These are phyloP conservation scores for Theobroma grandiflorum DNA, from an alignment of 441 rosid species.

Conservation along the genomic window DNA sequence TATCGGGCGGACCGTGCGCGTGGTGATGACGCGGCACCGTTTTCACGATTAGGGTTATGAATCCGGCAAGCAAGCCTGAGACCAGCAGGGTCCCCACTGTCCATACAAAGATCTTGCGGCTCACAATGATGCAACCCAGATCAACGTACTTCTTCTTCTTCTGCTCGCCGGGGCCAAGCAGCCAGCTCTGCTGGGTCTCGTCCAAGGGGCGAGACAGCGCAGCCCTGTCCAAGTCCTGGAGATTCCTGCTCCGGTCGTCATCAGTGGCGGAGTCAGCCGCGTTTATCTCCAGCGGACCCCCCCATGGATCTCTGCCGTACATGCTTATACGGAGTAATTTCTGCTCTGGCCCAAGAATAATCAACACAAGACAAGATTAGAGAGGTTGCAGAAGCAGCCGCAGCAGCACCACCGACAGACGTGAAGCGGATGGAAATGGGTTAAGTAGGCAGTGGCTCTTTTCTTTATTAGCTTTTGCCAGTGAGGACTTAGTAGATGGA, in stretches of 20 bases:
- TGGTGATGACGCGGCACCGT: slow-evolving; percentile 71
- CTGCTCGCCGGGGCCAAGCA: slow-evolving; percentile 80
- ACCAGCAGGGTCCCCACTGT: slow-evolving; percentile 67
- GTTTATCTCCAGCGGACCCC: slow-evolving; percentile 94
- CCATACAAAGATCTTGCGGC: slow-evolving; percentile 95
- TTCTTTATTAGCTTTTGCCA: background rate
- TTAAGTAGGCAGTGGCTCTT: background rate
- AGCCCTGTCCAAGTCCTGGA: slow-evolving; percentile 80
- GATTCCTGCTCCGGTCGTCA: slow-evolving; percentile 91
- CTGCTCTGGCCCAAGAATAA: background rate
- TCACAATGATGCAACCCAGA: slow-evolving; percentile 89
- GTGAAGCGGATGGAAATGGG: background rate
- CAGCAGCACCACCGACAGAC: background rate
- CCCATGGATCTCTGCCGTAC: slow-evolving; percentile 99
- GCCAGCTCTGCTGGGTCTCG: slow-evolving; percentile 98
- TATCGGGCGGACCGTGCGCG: slow-evolving; percentile 54
- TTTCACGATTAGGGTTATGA: slow-evolving; percentile 72
- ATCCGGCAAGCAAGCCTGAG: slow-evolving; percentile 63
- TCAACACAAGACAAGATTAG: background rate
- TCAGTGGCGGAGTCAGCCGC: slow-evolving; percentile 95
- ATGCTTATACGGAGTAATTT: slow-evolving; percentile 41
- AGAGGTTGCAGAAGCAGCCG: background rate
- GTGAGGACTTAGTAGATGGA: background rate
- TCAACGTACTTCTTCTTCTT: slow-evolving; percentile 95
- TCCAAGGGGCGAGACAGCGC: slow-evolving; percentile 80